phyloP scores from a whole-genome alignment of 2,329 filamentous ascomycete genomes.

The Shiraia sp. region DNA sequence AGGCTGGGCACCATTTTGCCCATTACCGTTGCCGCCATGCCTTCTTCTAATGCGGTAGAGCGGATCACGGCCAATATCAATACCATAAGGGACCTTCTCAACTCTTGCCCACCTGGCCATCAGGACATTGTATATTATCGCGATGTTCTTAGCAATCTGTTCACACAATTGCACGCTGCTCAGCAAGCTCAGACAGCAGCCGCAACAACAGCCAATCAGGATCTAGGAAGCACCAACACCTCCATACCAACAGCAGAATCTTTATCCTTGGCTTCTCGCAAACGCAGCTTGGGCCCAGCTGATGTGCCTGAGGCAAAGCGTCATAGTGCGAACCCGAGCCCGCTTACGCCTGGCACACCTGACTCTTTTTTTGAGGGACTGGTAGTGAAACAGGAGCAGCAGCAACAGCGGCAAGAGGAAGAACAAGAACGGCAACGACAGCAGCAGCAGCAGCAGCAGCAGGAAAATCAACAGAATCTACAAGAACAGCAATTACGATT shows the following conservation, averaged over 20 bases:
- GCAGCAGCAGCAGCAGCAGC: background rate
- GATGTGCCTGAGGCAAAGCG: conserved; percentile 30
- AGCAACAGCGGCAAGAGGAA: background rate
- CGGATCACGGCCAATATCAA: too few species aligned
- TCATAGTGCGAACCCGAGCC: conserved; percentile 26
- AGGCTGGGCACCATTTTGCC: too few species aligned
- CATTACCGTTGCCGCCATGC: too few species aligned
- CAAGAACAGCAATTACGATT: background rate
- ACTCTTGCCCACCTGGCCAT: too few species aligned
- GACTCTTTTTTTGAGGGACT: conserved; percentile 8
- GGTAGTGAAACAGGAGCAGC: conserved; percentile 1
- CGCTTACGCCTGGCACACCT: conserved; percentile 25
- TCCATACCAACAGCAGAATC: conserved; percentile 3
- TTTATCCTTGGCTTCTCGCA: conserved; percentile 16
- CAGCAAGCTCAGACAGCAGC: background rate
- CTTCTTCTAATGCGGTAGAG: too few species aligned
- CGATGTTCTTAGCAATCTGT: too few species aligned
- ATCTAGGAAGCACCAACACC: background rate
- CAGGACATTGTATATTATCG: too few species aligned
- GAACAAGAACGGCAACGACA: background rate
- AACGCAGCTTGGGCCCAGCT: conserved; percentile 25
- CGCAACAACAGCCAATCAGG: conserved; percentile 1
- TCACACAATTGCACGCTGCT: background rate
- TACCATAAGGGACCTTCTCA: too few species aligned
- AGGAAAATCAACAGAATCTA: background rate